Percentiles rank a stretch among this genome's conserved stretches.
These are phyloP conservation scores for Biscogniauxia sp. DNA, from an alignment of 2,329 filamentous ascomycete species.

Conservation along the genomic window DNA sequence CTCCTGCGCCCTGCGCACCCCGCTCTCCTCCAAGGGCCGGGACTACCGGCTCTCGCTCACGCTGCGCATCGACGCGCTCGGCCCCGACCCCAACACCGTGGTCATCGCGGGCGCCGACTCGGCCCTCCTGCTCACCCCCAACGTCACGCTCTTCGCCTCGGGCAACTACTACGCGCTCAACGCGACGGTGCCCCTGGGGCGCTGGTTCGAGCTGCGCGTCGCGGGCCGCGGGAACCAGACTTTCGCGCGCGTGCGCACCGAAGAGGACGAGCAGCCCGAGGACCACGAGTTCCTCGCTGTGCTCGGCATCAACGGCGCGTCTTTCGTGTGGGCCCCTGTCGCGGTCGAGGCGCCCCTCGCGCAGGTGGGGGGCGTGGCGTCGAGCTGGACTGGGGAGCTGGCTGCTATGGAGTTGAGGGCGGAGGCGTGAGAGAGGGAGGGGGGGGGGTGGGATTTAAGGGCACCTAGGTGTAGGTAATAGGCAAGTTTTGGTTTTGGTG, in stretches of 20 bases:
- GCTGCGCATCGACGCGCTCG: constrained; percentile 32
- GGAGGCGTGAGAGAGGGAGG: constrained; percentile 9
- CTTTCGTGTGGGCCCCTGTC: constrained; percentile 41
- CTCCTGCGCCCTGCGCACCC: constrained; percentile 44
- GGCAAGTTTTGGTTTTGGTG: too few species aligned
- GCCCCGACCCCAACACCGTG: constrained; percentile 32
- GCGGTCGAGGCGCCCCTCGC: constrained; percentile 45
- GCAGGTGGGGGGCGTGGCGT: constrained; percentile 34
- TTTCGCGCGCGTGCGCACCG: constrained; percentile 24
- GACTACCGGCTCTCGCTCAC: constrained; percentile 53
- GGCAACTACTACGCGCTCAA: constrained; percentile 38
- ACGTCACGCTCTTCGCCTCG: constrained; percentile 34
- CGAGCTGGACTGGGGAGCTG: constrained; percentile 34
- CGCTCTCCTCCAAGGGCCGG: constrained; percentile 51
- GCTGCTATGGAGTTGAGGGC: constrained; percentile 31
- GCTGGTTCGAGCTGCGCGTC: constrained; percentile 31
- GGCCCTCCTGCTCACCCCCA: constrained; percentile 39
- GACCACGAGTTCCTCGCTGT: constrained; percentile 43
- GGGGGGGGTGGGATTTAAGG: too few species aligned
- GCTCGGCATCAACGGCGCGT: constrained; percentile 41
- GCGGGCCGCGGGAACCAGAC: constrained; percentile 33
- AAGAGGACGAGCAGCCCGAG: too few species aligned
- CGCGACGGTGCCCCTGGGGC: constrained; percentile 29
- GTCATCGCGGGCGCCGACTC: constrained; percentile 44
- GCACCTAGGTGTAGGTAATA: too few species aligned